Evolutionary conservation across 768 basidiomycete species (phyloP).

Genomic region (Termitomyces sp.): DNA sequence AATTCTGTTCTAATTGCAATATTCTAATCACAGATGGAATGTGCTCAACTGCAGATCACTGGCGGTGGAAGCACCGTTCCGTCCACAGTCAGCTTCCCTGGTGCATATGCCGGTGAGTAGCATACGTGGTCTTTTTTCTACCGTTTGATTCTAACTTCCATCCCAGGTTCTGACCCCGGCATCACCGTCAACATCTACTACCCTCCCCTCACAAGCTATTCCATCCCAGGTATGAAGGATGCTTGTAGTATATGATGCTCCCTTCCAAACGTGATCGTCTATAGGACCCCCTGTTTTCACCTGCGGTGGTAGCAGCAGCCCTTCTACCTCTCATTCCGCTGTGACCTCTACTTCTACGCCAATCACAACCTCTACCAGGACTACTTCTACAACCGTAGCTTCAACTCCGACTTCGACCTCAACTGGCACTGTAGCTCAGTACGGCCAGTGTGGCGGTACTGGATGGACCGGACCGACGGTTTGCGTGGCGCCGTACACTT

Average conservation of each 20-base stretch:
- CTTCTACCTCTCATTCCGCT: constrained; percentile 5
- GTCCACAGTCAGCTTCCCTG: constrained; percentile 44
- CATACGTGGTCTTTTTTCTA: neutral
- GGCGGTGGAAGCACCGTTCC: constrained; percentile 41
- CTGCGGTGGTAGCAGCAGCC: constrained; percentile 22
- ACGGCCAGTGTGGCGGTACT: constrained; percentile 40
- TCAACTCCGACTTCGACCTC: constrained; percentile 16
- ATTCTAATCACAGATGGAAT: constrained; percentile 34
- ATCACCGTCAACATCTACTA: constrained; percentile 48
- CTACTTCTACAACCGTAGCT: constrained; percentile 15
- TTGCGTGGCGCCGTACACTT: constrained; percentile 33
- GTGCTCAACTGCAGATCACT: constrained; percentile 43
- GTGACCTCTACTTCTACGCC: neutral
- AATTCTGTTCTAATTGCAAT: neutral
- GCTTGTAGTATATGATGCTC: neutral
- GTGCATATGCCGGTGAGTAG: constrained; percentile 36
- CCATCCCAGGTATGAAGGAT: constrained; percentile 35
- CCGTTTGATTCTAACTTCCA: neutral
- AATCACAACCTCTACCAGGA: neutral
- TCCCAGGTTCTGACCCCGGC: constrained; percentile 38
- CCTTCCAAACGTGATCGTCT: neutral
- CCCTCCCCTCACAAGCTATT: constrained; percentile 32
- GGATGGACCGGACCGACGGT: constrained; percentile 33
- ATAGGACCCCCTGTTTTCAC: constrained; percentile 36
- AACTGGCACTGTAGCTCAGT: constrained; percentile 31